phyloP scores from a whole-genome alignment of 2,329 filamentous ascomycete species.

The Albifimbria verrucaria region DNA sequence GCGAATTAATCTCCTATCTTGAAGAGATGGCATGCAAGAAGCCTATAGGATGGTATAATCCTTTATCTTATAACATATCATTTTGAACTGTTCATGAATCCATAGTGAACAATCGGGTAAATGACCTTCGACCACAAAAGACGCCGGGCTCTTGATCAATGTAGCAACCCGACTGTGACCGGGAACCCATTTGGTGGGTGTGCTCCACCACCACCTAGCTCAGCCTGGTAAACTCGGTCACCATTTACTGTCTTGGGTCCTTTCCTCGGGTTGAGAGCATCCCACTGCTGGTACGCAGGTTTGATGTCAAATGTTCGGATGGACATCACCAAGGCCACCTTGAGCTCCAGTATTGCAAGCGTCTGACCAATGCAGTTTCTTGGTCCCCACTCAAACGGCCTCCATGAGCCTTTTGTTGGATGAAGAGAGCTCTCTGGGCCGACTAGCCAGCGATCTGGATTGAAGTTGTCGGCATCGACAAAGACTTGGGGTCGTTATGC shows the following conservation, averaged over 20 bases:
- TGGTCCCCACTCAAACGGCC: slow-evolving; percentile 7
- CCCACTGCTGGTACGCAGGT: not conserved
- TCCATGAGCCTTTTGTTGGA: not conserved
- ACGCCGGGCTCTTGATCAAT: too few species aligned
- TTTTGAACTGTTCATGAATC: too few species aligned
- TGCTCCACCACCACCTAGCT: not conserved
- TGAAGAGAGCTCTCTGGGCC: not conserved
- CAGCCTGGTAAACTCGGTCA: not conserved
- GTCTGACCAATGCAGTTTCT: slow-evolving; percentile 16
- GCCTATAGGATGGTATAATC: too few species aligned
- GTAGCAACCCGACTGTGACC: not conserved
- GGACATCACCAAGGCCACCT: not conserved
- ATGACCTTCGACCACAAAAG: too few species aligned
- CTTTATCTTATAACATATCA: too few species aligned
- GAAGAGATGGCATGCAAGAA: too few species aligned
- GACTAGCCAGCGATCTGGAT: not conserved
- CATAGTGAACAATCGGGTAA: too few species aligned
- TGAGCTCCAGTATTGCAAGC: not conserved
- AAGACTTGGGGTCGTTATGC: slow-evolving; percentile 1
- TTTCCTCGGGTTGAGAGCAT: not conserved
- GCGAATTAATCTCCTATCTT: too few species aligned
- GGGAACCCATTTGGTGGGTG: slow-evolving; percentile 1
- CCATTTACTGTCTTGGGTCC: not conserved
- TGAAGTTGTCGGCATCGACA: not conserved
- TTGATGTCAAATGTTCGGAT: not conserved